A percentile compares a stretch with the other conserved stretches of the same genome.
These are phyloP conservation scores for Macrolepiota albuminosa DNA, from an alignment of 768 basidiomycete genomes.

Conservation along the genomic window DNA sequence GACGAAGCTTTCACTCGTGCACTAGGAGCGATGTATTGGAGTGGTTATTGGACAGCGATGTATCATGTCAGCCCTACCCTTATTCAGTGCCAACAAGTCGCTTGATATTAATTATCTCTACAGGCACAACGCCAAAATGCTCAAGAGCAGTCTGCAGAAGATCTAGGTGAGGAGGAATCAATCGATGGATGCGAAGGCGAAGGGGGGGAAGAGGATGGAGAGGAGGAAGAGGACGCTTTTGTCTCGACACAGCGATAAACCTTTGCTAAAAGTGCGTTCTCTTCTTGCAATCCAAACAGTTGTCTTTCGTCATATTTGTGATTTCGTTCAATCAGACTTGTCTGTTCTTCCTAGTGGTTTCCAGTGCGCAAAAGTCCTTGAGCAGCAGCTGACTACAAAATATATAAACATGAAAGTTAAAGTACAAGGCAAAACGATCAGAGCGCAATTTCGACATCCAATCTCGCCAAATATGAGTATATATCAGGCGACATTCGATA, in stretches of 20 bases:
- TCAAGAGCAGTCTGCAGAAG: slow-evolving; percentile 13
- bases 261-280: not conserved
- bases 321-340: not conserved
- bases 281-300: not conserved
- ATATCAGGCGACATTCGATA: slow-evolving; percentile 90
- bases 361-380: not conserved
- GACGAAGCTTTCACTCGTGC: slow-evolving; percentile 79
- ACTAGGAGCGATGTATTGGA: slow-evolving; percentile 80
- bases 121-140: slow-evolving; percentile 30
- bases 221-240: slow-evolving; percentile 26
- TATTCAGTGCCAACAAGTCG: not conserved
- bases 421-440: slow-evolving; percentile 25
- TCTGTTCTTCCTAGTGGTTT: not conserved
- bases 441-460: slow-evolving; percentile 84
- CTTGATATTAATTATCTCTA: not conserved
- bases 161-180: slow-evolving; percentile 14
- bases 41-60: slow-evolving; percentile 83
- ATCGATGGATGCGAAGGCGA: slow-evolving; percentile 10
- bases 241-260: slow-evolving; percentile 36
- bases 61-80: slow-evolving; percentile 56
- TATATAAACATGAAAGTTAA: not conserved
- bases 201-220: slow-evolving; percentile 23
- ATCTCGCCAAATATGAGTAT: slow-evolving; percentile 79
- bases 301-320: not conserved
- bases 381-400: not conserved